Conservation (phyloP, 2,329 filamentous ascomycete species). For the Penicillium sp. region DNA sequence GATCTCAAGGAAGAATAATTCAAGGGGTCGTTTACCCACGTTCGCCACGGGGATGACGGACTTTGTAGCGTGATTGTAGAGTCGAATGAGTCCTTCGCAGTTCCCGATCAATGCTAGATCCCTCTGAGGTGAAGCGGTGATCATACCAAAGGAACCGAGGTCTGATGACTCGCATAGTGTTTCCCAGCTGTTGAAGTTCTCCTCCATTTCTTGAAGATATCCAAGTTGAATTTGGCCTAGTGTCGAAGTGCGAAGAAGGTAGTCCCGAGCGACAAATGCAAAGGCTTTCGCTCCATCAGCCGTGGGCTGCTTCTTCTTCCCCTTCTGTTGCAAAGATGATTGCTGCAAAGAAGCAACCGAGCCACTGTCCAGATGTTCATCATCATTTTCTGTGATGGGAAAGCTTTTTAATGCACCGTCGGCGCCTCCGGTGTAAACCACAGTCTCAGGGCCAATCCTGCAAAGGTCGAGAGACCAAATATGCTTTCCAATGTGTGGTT, state of each 20-base stretch:
- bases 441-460: slow-evolving; percentile 30
- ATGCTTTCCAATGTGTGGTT: slow-evolving; percentile 79
- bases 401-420: slow-evolving; percentile 61
- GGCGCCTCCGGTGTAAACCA: slow-evolving; percentile 73
- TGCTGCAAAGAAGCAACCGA: not conserved
- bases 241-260: slow-evolving; percentile 32
- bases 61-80: slow-evolving; percentile 35
- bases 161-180: slow-evolving; percentile 29
- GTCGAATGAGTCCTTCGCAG: slow-evolving; percentile 31
- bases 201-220: slow-evolving; percentile 5
- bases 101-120: slow-evolving; percentile 37
- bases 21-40: slow-evolving; percentile 29
- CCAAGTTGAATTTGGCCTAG: slow-evolving; percentile 35
- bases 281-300: slow-evolving; percentile 29
- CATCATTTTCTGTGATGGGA: slow-evolving; percentile 16
- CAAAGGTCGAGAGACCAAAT: slow-evolving; percentile 69
- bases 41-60: slow-evolving; percentile 28
- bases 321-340: not conserved
- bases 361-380: not conserved
- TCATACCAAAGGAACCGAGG: slow-evolving; percentile 29
- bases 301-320: slow-evolving; percentile 7
- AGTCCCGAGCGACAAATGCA: slow-evolving; percentile 34
- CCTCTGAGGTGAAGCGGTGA: slow-evolving; percentile 29
- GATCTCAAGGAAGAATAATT: slow-evolving; percentile 26
- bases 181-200: slow-evolving; percentile 27